Evolutionary conservation across 2,329 filamentous ascomycete species (phyloP).

Genomic region (Aspergillus sp.): DNA sequence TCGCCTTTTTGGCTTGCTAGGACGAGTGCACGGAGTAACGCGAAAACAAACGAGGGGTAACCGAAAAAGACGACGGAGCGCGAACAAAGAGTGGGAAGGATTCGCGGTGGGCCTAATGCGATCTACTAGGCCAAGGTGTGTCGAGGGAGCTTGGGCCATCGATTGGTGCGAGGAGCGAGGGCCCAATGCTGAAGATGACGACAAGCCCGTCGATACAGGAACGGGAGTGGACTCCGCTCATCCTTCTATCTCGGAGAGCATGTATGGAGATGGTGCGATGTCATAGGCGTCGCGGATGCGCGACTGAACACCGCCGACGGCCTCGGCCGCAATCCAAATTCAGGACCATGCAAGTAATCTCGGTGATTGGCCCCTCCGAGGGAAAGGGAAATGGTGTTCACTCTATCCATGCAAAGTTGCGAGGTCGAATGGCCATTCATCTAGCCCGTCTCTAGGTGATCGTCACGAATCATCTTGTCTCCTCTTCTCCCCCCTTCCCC

Average conservation of each 20-base stretch:
- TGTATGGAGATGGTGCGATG: not conserved
- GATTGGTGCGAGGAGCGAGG: slow-evolving; percentile 17
- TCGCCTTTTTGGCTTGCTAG: not conserved
- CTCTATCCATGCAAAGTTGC: slow-evolving; percentile 23
- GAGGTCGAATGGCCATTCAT: slow-evolving; percentile 23
- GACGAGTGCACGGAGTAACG: not conserved
- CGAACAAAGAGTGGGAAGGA: slow-evolving; percentile 1
- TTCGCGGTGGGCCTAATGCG: slow-evolving; percentile 22
- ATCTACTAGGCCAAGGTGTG: slow-evolving; percentile 27
- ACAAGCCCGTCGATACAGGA: slow-evolving; percentile 8
- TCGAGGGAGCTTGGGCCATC: slow-evolving; percentile 33
- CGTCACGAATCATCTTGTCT: slow-evolving; percentile 21
- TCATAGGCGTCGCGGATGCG: slow-evolving; percentile 6
- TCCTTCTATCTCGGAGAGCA: not conserved
- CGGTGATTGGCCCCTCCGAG: slow-evolving; percentile 28
- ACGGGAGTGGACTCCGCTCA: not conserved
- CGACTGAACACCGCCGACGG: slow-evolving; percentile 11
- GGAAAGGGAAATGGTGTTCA: slow-evolving; percentile 14
- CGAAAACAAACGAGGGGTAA: slow-evolving; percentile 8
- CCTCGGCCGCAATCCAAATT: slow-evolving; percentile 27
- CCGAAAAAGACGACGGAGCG: slow-evolving; percentile 10
- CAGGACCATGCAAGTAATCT: slow-evolving; percentile 27
- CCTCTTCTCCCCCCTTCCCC: slow-evolving; percentile 1
- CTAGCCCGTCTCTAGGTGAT: slow-evolving; percentile 21
- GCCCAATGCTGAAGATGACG: slow-evolving; percentile 19